Conservation (phyloP, 176 grass and related monocot genomes). For the Musa schizocarpa region DNA sequence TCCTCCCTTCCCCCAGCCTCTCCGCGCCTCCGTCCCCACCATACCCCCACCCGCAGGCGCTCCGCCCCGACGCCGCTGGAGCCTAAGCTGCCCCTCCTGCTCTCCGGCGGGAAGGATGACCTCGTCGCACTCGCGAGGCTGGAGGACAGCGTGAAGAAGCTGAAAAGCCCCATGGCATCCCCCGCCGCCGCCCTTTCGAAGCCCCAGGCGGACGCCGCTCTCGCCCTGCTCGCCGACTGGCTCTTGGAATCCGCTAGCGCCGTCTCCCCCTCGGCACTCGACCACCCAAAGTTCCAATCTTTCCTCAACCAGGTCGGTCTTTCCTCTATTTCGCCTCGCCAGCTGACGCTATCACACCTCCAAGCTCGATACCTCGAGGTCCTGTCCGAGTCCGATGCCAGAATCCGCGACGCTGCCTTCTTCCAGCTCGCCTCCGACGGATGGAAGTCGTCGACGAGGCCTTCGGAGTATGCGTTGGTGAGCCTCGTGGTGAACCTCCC, state of each 20-base stretch:
- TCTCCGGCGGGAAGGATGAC: constrained; percentile 15
- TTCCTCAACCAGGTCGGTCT: constrained; percentile 68
- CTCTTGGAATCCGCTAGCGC: constrained; percentile 57
- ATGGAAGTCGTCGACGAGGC: constrained; percentile 26
- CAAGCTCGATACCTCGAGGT: constrained; percentile 53
- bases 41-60: neutral
- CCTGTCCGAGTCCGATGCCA: constrained; percentile 33
- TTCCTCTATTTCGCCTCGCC: constrained; percentile 26
- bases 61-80: neutral
- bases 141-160: constrained; percentile 19
- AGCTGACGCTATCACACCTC: constrained; percentile 33
- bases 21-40: neutral
- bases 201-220: constrained; percentile 46
- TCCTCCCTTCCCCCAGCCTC: constrained; percentile 2
- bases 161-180: constrained; percentile 45
- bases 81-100: neutral
- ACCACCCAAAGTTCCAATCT: constrained; percentile 53
- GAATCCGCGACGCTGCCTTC: constrained; percentile 66
- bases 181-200: constrained; percentile 32
- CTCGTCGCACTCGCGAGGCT: constrained; percentile 12
- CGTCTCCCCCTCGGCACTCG: constrained; percentile 43
- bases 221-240: constrained; percentile 64
- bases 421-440: constrained; percentile 79
- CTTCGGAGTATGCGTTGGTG: constrained; percentile 15
- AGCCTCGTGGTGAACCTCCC: constrained; percentile 34